Conservation (phyloP, 2,329 filamentous ascomycete genomes). For the Tolypocladium inflatum region DNA sequence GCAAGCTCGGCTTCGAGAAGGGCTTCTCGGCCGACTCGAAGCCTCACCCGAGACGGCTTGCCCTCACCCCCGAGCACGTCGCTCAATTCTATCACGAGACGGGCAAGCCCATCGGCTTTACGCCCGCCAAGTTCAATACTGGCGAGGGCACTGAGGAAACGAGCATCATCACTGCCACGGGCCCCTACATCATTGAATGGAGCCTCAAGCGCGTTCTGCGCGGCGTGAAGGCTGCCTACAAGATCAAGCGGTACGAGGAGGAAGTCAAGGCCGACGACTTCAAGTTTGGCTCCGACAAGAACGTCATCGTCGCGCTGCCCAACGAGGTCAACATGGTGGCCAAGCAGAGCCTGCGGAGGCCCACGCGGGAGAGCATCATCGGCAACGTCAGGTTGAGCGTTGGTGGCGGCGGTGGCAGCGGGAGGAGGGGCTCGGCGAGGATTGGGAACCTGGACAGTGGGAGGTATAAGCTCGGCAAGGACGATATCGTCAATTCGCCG, state of each 20-base stretch:
- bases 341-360: slow-evolving; percentile 73
- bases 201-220: slow-evolving; percentile 80
- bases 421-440: slow-evolving; percentile 38
- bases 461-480: slow-evolving; percentile 64
- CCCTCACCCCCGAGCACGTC: slow-evolving; percentile 81
- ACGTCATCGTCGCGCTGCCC: slow-evolving; percentile 91
- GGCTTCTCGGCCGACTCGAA: slow-evolving; percentile 87
- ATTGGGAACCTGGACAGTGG: slow-evolving; percentile 45
- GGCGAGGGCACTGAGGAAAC: slow-evolving; percentile 75
- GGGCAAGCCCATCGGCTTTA: slow-evolving; percentile 76
- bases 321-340: slow-evolving; percentile 98
- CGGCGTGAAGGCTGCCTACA: slow-evolving; percentile 79
- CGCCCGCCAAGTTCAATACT: slow-evolving; percentile 87
- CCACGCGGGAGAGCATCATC: slow-evolving; percentile 89
- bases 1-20: slow-evolving; percentile 95
- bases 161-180: slow-evolving; percentile 92
- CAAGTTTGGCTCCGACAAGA: slow-evolving; percentile 94
- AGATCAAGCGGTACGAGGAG: slow-evolving; percentile 91
- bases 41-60: slow-evolving; percentile 83
- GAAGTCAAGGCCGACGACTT: slow-evolving; percentile 98
- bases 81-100: slow-evolving; percentile 98
- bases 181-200: slow-evolving; percentile 96
- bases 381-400: slow-evolving; percentile 40
- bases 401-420: slow-evolving; percentile 30
- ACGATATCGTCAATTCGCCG: slow-evolving; percentile 72